These are phyloP conservation scores for Begonia fuchsioides DNA, from an alignment of 306 rosid genomes.

Conservation along the genomic window DNA sequence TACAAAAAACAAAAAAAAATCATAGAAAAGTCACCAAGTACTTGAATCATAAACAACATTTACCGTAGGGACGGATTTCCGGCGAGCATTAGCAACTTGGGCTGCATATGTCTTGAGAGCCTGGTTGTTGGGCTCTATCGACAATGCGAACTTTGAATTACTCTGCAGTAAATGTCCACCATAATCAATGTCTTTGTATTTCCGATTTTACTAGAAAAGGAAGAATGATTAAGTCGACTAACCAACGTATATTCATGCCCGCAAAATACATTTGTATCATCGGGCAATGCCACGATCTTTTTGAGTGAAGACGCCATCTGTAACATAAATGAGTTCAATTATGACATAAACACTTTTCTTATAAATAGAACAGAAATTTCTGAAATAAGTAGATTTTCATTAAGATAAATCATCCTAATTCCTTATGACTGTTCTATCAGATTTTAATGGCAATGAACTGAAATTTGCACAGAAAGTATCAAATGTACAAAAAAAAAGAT, in stretches of 20 bases:
- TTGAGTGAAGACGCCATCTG: slow-evolving; percentile 78
- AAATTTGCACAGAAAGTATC: no score
- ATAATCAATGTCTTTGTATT: slow-evolving; percentile 14
- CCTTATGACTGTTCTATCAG: no score
- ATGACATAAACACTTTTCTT: no score
- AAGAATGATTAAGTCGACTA: slow-evolving; percentile 11
- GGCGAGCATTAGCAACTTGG: slow-evolving; percentile 48
- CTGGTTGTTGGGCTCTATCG: slow-evolving; percentile 69
- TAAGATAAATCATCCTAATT: no score
- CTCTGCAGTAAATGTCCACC: slow-evolving; percentile 23
- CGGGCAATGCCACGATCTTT: slow-evolving; percentile 70
- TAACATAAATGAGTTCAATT: slow-evolving; percentile 11
- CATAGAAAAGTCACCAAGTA: no score
- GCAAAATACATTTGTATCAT: slow-evolving; percentile 60
- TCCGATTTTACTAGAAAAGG: background rate
- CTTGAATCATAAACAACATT: background rate
- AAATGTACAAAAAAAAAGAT: no score
- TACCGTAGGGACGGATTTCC: slow-evolving; percentile 88
- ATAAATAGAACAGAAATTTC: no score
- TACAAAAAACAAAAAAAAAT: no score
- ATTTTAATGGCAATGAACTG: no score
- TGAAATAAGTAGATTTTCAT: no score
- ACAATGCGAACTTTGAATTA: slow-evolving; percentile 81
- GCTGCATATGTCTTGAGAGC: slow-evolving; percentile 75
- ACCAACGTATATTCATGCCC: slow-evolving; percentile 92